Evolutionary conservation across 352 stramenopile genomes (phyloP), one percentile per base, ranked within the genome.

Genomic region (Pythium utonaiense): DNA sequence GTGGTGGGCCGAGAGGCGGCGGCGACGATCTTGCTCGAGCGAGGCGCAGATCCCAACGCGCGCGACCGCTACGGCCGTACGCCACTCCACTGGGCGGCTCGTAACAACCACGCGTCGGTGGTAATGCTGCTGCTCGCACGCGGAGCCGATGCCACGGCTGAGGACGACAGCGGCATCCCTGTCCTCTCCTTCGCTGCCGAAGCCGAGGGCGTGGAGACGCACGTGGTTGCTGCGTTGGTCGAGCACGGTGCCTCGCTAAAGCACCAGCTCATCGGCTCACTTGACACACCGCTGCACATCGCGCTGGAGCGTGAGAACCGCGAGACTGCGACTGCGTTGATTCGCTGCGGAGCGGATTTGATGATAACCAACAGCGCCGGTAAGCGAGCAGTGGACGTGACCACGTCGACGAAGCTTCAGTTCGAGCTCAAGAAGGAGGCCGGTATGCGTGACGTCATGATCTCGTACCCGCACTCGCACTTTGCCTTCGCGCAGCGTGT

Each of bases 381-480:
- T 10, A 78, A 81, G 34, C 84, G 82, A 13, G 78, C 84, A 1
- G 70, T 91, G 17, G 84, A 94, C 49, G 91, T 81, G 68, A 91
- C 84, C n/a, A 90, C 84, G 1, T 91, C 84, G 12, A 90, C 82
- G 12, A 76, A 80, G 57, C 68, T 94, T 17, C 84, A 91, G 57
- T 94, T 91, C 48, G 80, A 89, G 45, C 88, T 93, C 60, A 93
- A 93, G 58, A 77, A 78, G 25, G 80, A 76, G 22, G 83, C 83
- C 0, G 85, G 85, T 6, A 83, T 86, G 34, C 85, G 85, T 28
- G 85, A 95, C 45, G 85, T 95, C 14, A 93, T 95, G 83, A 95
- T 95, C 64, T 91, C 78, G 59, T 95, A 95, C 70, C 93, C 85
- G 19, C 85, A 92, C 63, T 91, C 85, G 17, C 83, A 91, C 55